phyloP scores from a whole-genome alignment of 345 rosid genomes.

The Moricandia arvensis region DNA sequence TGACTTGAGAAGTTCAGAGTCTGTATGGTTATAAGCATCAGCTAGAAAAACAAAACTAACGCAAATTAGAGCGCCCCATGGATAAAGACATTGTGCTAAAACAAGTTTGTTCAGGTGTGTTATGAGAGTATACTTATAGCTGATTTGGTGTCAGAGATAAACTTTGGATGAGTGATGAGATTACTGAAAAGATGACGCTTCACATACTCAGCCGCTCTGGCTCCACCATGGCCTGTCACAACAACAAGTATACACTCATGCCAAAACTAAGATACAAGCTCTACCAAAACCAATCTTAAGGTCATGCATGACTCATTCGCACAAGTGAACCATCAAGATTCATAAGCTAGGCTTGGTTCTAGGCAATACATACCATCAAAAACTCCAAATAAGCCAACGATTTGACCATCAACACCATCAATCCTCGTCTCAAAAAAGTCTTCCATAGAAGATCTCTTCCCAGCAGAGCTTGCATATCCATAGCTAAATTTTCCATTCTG shows the following conservation, averaged over 20 bases:
- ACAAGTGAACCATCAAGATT: background rate
- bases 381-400: constrained; percentile 96
- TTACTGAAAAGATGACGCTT: constrained; percentile 90
- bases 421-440: constrained; percentile 96
- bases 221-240: constrained; percentile 92
- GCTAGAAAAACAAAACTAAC: constrained; percentile 43
- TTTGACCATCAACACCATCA: constrained; percentile 87
- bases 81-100: constrained; percentile 2
- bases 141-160: constrained; percentile 86
- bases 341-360: no score
- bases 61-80: background rate
- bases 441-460: constrained; percentile 97
- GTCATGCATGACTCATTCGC: background rate
- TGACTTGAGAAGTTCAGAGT: constrained; percentile 82
- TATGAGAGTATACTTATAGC: constrained; percentile 63
- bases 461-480: constrained; percentile 95
- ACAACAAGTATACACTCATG: background rate
- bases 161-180: constrained; percentile 89
- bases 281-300: background rate
- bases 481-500: constrained; percentile 93
- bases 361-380: constrained; percentile 66
- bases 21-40: constrained; percentile 88
- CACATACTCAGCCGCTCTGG: constrained; percentile 96
- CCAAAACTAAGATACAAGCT: constrained; percentile 3
- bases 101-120: background rate